Evolutionary conservation across 371 early-diverging fungal genomes (phyloP), one percentile per base, ranked within the genome.

Genomic region (Capillidium heterosporum): DNA sequence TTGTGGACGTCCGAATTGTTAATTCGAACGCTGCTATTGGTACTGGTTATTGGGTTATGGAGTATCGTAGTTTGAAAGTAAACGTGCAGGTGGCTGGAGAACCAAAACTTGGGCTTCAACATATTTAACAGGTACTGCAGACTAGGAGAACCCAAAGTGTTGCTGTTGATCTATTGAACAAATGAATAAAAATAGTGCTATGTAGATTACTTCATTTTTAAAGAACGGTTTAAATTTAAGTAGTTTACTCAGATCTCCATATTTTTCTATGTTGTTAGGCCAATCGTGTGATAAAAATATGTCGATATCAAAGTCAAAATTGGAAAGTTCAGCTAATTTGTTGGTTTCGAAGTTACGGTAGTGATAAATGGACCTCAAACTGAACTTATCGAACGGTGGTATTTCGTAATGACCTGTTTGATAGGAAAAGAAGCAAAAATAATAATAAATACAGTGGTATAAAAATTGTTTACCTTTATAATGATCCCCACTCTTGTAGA

Each of bases 221-320:
- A 96, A 85, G 58, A 70, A 84, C 8, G 71, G 71, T 59, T 95
- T 95, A 2, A 32, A 59, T 1, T 65, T 58, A 23, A 91, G 59
- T 42, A 98, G 71, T 32, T 46, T 39, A 0, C 66, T 46, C 0
- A 74, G 57, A 67, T 95, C 70, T 1, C 97, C 97, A 66, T 81
- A 80, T 23, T 72, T 64, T 48, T 87, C 85, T 27, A 95, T 85
- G 2, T 82, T 80, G 24, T 73, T 69, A 0, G 98, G 98, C 98
- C 98, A 98, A 65, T 98, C 98, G 62, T 98, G 98, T 4, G 92
- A 89, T 1, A 94, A 56, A 51, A 96, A 84, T 10, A 95, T 73
- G 60, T 96, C 95, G 40, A 94, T 43, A 0, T 85, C 81, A 15
- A 76, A 58, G 23, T 44, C 19, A 19, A 44, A 44, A 23, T 17